Evolutionary conservation across 345 rosid species (phyloP).

Genomic region (Linum lewisii): DNA sequence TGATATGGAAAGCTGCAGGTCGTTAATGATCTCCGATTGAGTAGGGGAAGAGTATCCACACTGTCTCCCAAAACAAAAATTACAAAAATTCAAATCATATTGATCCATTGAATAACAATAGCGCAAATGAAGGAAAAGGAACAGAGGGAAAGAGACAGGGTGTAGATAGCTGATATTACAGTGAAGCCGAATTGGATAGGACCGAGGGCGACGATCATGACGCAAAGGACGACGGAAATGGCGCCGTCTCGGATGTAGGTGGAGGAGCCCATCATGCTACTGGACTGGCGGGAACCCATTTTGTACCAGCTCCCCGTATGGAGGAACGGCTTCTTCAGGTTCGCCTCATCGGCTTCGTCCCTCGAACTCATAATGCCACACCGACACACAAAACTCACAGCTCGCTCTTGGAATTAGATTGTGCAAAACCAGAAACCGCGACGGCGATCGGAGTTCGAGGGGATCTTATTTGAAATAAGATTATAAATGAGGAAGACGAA

Average conservation of each 20-base stretch:
- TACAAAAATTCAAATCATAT: background rate
- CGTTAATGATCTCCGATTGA: constrained; percentile 6
- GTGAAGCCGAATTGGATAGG: constrained; percentile 13
- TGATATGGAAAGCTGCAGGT: constrained; percentile 4
- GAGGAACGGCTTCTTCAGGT: constrained; percentile 12
- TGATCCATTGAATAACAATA: background rate
- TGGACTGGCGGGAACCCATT: constrained; percentile 3
- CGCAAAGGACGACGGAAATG: constrained; percentile 11
- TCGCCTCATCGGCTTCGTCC: constrained; percentile 3
- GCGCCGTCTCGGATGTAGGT: constrained; percentile 7
- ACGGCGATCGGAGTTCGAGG: background rate
- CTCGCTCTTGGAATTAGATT: background rate
- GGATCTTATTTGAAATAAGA: background rate
- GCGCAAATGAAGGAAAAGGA: background rate
- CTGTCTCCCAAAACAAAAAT: background rate
- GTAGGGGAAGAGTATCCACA: constrained; percentile 9
- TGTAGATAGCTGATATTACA: background rate
- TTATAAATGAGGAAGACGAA: background rate
- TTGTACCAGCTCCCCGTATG: constrained; percentile 12
- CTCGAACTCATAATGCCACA: constrained; percentile 4
- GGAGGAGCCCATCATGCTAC: background rate
- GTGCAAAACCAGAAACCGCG: background rate
- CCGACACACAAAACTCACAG: background rate
- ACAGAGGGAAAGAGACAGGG: background rate
- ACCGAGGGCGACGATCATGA: constrained; percentile 11